A percentile compares a stretch with the other conserved stretches of the same genome.
Conservation (phyloP, 495 filamentous ascomycete genomes). For the Ramalina intermedia region DNA sequence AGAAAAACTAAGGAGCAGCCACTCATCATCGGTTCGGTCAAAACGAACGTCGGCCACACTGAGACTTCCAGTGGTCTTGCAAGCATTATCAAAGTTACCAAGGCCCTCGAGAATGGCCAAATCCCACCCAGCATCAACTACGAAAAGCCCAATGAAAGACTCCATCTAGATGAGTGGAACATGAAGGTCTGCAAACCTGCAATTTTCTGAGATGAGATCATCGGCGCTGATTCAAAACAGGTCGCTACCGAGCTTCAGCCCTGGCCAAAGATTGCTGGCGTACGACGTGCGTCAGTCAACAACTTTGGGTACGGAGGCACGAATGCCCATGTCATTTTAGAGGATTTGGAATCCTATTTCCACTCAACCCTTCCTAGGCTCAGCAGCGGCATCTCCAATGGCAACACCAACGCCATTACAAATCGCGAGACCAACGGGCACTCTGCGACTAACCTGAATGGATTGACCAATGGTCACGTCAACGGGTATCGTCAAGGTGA, state of each 20-base stretch:
- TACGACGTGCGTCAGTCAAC: slow-evolving; percentile 24
- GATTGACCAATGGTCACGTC: too few species aligned
- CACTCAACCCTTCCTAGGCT: neutral
- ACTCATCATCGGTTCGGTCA: slow-evolving; percentile 36
- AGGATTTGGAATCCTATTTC: slow-evolving; percentile 1
- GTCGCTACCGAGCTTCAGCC: slow-evolving; percentile 21
- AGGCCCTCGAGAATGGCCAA: slow-evolving; percentile 31
- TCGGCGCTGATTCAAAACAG: neutral
- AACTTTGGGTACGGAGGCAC: slow-evolving; percentile 36
- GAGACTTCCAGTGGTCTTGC: slow-evolving; percentile 38
- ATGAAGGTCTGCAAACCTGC: neutral
- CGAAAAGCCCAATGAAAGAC: slow-evolving; percentile 24
- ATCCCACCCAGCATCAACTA: slow-evolving; percentile 38
- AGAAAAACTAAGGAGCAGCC: slow-evolving; percentile 20
- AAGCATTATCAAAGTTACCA: slow-evolving; percentile 35
- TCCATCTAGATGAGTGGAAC: slow-evolving; percentile 7
- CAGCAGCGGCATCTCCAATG: neutral
- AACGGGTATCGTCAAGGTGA: too few species aligned
- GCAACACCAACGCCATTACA: neutral
- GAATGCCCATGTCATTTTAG: slow-evolving; percentile 29
- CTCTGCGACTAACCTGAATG: neutral
- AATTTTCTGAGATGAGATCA: neutral
- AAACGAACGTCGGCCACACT: slow-evolving; percentile 42
- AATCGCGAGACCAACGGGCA: neutral
- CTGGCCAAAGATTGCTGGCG: slow-evolving; percentile 9